phyloP scores from a whole-genome alignment of 768 basidiomycete species.

The Podaxis mareebaensis region DNA sequence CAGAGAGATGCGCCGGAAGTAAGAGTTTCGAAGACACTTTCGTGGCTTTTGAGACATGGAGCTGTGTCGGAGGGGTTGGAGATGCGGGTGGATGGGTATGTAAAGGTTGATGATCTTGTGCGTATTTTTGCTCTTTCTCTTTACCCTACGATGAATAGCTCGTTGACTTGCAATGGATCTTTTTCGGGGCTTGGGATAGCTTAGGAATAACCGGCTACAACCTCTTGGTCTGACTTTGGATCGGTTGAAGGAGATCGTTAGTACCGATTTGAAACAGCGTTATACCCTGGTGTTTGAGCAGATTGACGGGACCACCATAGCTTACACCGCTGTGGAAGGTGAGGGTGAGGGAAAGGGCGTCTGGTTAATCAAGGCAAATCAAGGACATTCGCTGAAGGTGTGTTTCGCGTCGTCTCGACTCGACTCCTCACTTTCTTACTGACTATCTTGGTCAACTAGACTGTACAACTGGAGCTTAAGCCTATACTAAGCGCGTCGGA shows the following conservation, averaged over 20 bases:
- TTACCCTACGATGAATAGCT: neutral
- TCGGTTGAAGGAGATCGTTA: conserved; percentile 62
- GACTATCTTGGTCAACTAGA: conserved; percentile 36
- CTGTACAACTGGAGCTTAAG: conserved; percentile 65
- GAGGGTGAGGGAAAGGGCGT: conserved; percentile 29
- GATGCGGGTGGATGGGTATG: conserved; percentile 85
- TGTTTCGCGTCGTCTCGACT: conserved; percentile 14
- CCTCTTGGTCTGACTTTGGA: conserved; percentile 59
- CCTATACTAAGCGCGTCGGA: conserved; percentile 58
- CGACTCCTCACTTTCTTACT: neutral
- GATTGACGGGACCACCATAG: conserved; percentile 20
- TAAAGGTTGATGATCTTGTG: conserved; percentile 81
- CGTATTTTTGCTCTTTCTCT: conserved; percentile 28
- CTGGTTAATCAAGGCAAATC: conserved; percentile 93
- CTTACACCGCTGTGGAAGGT: conserved; percentile 21
- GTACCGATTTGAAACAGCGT: conserved; percentile 64
- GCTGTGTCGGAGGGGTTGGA: conserved; percentile 72
- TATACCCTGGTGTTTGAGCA: conserved; percentile 59
- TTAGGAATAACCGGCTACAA: conserved; percentile 48
- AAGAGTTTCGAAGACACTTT: conserved; percentile 80
- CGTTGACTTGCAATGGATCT: neutral
- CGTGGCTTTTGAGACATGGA: conserved; percentile 85
- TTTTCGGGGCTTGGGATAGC: neutral
- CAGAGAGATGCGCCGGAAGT: conserved; percentile 67
- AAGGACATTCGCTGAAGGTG: conserved; percentile 86